Conservation (phyloP, 2,329 filamentous ascomycete genomes). For the Ophiostoma quercus region DNA sequence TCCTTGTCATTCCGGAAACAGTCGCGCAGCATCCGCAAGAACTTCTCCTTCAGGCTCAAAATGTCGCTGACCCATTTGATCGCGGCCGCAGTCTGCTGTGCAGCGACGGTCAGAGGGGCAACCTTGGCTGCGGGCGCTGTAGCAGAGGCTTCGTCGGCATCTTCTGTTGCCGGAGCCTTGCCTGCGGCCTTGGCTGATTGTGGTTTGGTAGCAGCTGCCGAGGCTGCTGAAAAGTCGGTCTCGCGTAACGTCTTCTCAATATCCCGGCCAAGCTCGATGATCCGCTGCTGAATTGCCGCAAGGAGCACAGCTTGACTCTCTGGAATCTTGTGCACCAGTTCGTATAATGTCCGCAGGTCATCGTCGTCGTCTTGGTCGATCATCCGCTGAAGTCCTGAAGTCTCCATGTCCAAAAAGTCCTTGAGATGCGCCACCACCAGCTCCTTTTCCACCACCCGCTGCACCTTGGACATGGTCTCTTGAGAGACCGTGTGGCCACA, state of each 20-base stretch:
- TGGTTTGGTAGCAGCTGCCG: slow-evolving; percentile 29
- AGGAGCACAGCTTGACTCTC: slow-evolving; percentile 64
- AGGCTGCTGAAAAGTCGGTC: slow-evolving; percentile 46
- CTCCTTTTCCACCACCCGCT: slow-evolving; percentile 70
- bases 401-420: slow-evolving; percentile 78
- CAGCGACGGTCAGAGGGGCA: slow-evolving; percentile 38
- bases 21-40: slow-evolving; percentile 68
- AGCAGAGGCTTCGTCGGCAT: background rate
- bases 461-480: slow-evolving; percentile 67
- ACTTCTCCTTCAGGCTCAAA: slow-evolving; percentile 78
- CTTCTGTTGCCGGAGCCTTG: slow-evolving; percentile 34
- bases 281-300: slow-evolving; percentile 63
- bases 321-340: slow-evolving; percentile 73
- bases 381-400: slow-evolving; percentile 81
- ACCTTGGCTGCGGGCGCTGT: background rate
- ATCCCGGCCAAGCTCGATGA: slow-evolving; percentile 73
- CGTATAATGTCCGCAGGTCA: slow-evolving; percentile 76
- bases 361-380: slow-evolving; percentile 79
- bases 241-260: slow-evolving; percentile 66
- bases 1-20: slow-evolving; percentile 72
- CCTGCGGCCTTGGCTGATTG: slow-evolving; percentile 7
- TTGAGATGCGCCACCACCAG: slow-evolving; percentile 71
- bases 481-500: slow-evolving; percentile 76
- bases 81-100: slow-evolving; percentile 78
- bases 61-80: slow-evolving; percentile 96